Evolutionary conservation across 768 basidiomycete species (phyloP), one percentile per base, ranked within the genome.

Genomic region (Leccinellum albellum): DNA sequence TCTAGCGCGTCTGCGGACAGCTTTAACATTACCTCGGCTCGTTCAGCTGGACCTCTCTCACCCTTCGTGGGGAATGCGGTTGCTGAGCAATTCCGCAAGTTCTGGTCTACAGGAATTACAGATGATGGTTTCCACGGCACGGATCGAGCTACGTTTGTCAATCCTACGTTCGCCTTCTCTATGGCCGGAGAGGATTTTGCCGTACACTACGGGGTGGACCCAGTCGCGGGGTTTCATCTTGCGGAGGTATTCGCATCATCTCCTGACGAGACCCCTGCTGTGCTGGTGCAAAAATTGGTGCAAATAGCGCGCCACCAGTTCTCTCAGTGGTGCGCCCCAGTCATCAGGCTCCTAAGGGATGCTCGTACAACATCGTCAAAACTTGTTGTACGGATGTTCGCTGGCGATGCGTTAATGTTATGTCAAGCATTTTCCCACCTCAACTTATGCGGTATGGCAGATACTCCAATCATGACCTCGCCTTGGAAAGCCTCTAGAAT

Each of bases 151-250:
- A 61, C 61, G 17, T 35, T 51, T 45, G 57, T 69, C 45, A 72
- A 74, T 20, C 71, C 70, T 1, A 74, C 71, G 10, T 73, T 72
- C 12, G 62, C 58, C 1, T 72, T 68, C 28, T 73, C 71, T 21
- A 13, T 45, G 14, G 51, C 61, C 2, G 56, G 64, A 17, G 63
- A 71, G 0, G 47, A 56, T 48, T 70, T 68, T 8, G 48, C 65
- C 20, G 62, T 71, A 3, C 73, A 71, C 37, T 74, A 69, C 48
- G 73, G 64, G 17, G 59, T 54, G 8, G 73, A 72, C 51, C 67
- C 71, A 12, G 52, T 72, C 4, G 54, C 59, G 3, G 71, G 71
- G 28, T 72, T 74, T 46, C 70, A 73, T 58, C 64, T 70, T 14
- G 73, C 69, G n/a, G 69, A 73, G 35, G 42, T 52, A 13, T 54